phyloP scores from a whole-genome alignment of 768 basidiomycete genomes.

The Termitomyces sp. region DNA sequence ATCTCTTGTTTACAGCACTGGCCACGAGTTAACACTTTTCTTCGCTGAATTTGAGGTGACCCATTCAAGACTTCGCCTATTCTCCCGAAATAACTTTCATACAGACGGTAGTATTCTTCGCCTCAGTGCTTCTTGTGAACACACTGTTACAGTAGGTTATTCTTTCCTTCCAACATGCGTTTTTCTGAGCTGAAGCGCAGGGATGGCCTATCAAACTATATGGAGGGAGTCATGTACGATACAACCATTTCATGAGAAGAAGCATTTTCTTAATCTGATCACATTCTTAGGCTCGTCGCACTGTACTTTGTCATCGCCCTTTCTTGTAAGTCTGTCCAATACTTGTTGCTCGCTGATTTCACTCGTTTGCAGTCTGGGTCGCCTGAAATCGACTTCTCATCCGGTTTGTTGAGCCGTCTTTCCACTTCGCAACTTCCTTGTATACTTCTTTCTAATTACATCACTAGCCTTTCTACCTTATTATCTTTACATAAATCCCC shows the following conservation, averaged over 20 bases:
- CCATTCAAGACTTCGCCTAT: not conserved
- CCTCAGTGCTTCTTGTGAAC: slow-evolving; percentile 85
- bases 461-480: not conserved
- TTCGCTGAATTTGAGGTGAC: slow-evolving; percentile 81
- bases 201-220: slow-evolving; percentile 86
- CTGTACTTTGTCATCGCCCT: slow-evolving; percentile 80
- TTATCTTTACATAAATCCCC: not conserved
- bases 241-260: not conserved
- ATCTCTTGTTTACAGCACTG: slow-evolving; percentile 39
- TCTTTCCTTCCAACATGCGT: not conserved
- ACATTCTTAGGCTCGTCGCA: slow-evolving; percentile 38
- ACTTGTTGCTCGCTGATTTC: not conserved
- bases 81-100: not conserved
- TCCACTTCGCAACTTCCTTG: not conserved
- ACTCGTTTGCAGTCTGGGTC: slow-evolving; percentile 25
- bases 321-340: slow-evolving; percentile 48
- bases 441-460: not conserved
- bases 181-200: slow-evolving; percentile 21
- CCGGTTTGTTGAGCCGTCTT: not conserved
- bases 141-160: slow-evolving; percentile 63
- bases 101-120: slow-evolving; percentile 79
- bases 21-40: slow-evolving; percentile 72
- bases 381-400: slow-evolving; percentile 10
- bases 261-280: not conserved
- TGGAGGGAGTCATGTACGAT: slow-evolving; percentile 80